A percentile compares a stretch with the other conserved stretches of the same genome.
phyloP scores from a whole-genome alignment of 2,329 filamentous ascomycete species.

The Lithohypha guttulata region DNA sequence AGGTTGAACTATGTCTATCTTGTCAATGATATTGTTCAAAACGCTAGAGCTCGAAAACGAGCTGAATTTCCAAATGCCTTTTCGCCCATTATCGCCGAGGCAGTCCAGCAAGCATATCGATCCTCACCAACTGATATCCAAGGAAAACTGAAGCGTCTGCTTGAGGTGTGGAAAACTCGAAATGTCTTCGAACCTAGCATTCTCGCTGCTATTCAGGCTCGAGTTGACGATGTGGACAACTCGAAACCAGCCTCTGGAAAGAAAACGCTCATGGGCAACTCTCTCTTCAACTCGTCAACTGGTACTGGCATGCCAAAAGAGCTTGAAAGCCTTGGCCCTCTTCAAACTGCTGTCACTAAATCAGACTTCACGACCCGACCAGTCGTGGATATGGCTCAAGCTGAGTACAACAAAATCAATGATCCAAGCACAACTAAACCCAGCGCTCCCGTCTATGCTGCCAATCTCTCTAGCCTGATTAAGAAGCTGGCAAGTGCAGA shows the following conservation, averaged over 20 bases:
- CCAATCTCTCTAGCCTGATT: constrained; percentile 76
- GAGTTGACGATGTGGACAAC: constrained; percentile 59
- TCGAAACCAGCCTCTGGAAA: constrained; percentile 34
- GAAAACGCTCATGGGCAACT: constrained; percentile 52
- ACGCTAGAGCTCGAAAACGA: constrained; percentile 85
- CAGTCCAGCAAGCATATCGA: constrained; percentile 82
- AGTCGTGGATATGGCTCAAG: constrained; percentile 57
- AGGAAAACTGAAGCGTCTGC: constrained; percentile 72
- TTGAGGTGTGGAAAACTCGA: constrained; percentile 88
- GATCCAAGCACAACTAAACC: constrained; percentile 59
- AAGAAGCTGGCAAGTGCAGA: constrained; percentile 83
- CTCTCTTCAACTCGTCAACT: constrained; percentile 54
- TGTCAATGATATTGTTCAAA: constrained; percentile 93
- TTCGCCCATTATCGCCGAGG: constrained; percentile 82
- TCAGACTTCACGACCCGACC: constrained; percentile 57
- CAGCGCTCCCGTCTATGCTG: constrained; percentile 81
- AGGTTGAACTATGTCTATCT: constrained; percentile 87
- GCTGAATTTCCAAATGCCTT: constrained; percentile 89
- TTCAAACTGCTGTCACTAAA: constrained; percentile 65
- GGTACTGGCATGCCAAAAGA: constrained; percentile 57
- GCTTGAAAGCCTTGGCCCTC: constrained; percentile 61
- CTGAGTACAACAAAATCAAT: constrained; percentile 75
- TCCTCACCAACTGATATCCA: constrained; percentile 78
- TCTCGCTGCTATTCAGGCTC: constrained; percentile 67
- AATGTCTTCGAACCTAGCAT: constrained; percentile 73